phyloP scores from a whole-genome alignment of 768 basidiomycete genomes.

The Hygrophoropsis aurantiaca region DNA sequence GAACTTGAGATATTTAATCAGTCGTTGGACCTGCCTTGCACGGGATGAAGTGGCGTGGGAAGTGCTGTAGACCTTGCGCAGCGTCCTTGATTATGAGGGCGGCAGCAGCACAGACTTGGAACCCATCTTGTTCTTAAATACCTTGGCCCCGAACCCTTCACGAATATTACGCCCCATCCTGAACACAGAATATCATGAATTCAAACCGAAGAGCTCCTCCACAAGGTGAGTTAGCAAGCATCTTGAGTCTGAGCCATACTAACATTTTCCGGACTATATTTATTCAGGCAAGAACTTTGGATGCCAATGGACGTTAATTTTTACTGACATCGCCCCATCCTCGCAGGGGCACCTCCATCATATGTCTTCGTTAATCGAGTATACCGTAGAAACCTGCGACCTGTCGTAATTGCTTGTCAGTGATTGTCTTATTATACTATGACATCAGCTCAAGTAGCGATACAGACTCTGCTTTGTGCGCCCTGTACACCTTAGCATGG shows the following conservation, averaged over 20 bases:
- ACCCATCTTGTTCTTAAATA: too few relatives aligned
- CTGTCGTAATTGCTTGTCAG: constrained; percentile 49
- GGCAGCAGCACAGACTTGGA: too few relatives aligned
- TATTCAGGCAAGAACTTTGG: neutral
- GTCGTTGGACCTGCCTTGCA: too few relatives aligned
- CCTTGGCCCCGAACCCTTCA: too few relatives aligned
- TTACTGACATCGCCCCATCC: neutral
- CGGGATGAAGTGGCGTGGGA: too few relatives aligned
- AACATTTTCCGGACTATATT: neutral
- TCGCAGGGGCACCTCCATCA: constrained; percentile 49
- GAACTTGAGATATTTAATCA: too few relatives aligned
- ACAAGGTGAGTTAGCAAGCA: neutral
- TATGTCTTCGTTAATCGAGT: constrained; percentile 60
- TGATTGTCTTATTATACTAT: constrained; percentile 16
- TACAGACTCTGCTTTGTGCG: constrained; percentile 43
- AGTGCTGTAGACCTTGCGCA: too few relatives aligned
- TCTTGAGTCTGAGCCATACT: too few relatives aligned
- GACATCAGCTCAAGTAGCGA: neutral
- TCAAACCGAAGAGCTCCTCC: neutral
- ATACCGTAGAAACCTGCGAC: constrained; percentile 59
- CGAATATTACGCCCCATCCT: too few relatives aligned
- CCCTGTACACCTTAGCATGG: constrained; percentile 64
- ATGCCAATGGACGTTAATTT: neutral
- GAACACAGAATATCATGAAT: neutral
- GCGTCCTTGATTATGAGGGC: too few relatives aligned